phyloP scores from a whole-genome alignment of 1,139 yeast genomes.

The Williopsis jadinii region DNA sequence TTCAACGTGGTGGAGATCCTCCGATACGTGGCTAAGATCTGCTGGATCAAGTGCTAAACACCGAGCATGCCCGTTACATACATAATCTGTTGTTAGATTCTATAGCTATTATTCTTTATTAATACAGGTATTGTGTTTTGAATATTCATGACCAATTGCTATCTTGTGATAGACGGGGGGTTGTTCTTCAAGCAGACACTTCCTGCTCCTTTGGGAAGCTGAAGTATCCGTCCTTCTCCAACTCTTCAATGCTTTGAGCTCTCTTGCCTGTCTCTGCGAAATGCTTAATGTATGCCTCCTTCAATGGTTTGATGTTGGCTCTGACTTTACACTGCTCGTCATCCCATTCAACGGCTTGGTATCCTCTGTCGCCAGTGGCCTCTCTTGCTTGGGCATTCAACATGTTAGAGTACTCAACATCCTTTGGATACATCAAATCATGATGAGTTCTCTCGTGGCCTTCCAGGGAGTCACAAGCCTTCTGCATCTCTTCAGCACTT shows the following conservation, averaged over 20 bases:
- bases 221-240: slow-evolving; percentile 18
- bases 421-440: slow-evolving; percentile 20
- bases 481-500: slow-evolving; percentile 21
- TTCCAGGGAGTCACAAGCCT: slow-evolving; percentile 6
- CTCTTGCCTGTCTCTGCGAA: slow-evolving; percentile 14
- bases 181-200: too few species aligned
- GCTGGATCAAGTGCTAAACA: too few species aligned
- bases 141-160: too few species aligned
- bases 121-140: too few species aligned
- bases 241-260: slow-evolving; percentile 19
- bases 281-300: slow-evolving; percentile 20
- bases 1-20: too few species aligned
- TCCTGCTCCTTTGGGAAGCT: slow-evolving; percentile 9
- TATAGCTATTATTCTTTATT: too few species aligned
- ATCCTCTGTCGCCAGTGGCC: slow-evolving; percentile 21
- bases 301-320: slow-evolving; percentile 19
- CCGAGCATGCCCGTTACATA: too few species aligned
- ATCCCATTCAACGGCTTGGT: slow-evolving; percentile 23
- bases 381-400: slow-evolving; percentile 14
- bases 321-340: slow-evolving; percentile 20
- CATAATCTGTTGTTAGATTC: too few species aligned
- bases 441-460: slow-evolving; percentile 21
- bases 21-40: too few species aligned
- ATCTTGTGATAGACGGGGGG: too few species aligned
- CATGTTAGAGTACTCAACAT: slow-evolving; percentile 21